These are phyloP conservation scores for Russula sp. DNA, from an alignment of 768 basidiomycete genomes.

Conservation along the genomic window DNA sequence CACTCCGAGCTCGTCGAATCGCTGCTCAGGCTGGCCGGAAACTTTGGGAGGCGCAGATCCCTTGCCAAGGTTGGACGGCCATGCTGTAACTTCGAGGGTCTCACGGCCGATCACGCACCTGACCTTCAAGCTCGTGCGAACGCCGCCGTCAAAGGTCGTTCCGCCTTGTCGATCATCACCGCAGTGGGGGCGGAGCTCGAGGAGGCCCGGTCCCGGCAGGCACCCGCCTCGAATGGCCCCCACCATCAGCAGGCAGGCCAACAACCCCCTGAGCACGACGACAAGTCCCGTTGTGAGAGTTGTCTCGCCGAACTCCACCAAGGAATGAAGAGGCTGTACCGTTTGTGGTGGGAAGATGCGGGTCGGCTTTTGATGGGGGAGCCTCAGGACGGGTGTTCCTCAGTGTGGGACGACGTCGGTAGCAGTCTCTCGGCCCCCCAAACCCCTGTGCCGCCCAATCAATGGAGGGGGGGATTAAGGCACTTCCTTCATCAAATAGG, in stretches of 20 bases:
- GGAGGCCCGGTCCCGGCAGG: neutral
- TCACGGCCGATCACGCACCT: conserved; percentile 1
- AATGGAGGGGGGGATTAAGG: neutral
- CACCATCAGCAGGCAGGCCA: neutral
- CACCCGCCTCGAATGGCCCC: neutral
- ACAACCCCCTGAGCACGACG: neutral
- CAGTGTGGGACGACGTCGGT: conserved; percentile 14
- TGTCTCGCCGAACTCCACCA: conserved; percentile 19
- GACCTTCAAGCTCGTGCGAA: neutral
- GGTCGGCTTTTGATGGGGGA: conserved; percentile 18
- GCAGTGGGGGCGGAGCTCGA: conserved; percentile 9
- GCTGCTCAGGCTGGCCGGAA: conserved; percentile 4
- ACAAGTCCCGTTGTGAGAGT: conserved; percentile 1
- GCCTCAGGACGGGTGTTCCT: neutral
- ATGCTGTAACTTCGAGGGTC: conserved; percentile 15
- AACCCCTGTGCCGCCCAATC: neutral
- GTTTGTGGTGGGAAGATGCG: conserved; percentile 20
- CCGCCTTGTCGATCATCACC: conserved; percentile 18
- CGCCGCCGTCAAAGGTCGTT: neutral
- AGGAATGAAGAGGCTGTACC: conserved; percentile 17
- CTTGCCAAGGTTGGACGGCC: conserved; percentile 14
- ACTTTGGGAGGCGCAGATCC: conserved; percentile 15
- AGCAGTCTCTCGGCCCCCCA: neutral
- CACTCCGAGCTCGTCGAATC: conserved; percentile 1
- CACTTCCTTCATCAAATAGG: neutral